Percentiles rank a stretch among this genome's conserved stretches.
Conservation (phyloP, 2,329 filamentous ascomycete genomes). For the Arthrobotrys megalospora region DNA sequence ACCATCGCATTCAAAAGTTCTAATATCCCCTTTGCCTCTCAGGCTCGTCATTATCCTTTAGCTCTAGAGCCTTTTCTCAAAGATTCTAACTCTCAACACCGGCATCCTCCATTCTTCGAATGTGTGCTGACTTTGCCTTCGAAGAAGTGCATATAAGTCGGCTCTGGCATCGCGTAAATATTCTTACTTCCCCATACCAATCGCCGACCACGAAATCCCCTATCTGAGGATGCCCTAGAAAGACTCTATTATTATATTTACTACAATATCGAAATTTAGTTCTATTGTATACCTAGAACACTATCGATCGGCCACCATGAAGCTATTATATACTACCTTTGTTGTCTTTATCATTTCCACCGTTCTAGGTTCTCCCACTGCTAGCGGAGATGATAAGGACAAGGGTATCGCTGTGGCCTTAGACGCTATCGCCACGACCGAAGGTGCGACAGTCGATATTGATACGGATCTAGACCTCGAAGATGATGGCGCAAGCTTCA, state of each 20-base stretch:
- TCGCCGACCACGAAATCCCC: too few species aligned
- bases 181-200: not conserved
- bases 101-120: not conserved
- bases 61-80: not conserved
- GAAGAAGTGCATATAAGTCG: conserved; percentile 1
- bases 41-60: not conserved
- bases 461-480: not conserved
- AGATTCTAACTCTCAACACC: not conserved
- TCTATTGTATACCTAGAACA: not conserved
- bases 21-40: not conserved
- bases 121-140: not conserved
- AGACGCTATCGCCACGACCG: not conserved
- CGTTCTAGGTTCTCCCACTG: not conserved
- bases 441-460: not conserved
- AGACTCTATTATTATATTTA: too few species aligned
- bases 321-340: conserved; percentile 1
- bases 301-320: conserved; percentile 15
- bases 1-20: not conserved
- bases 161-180: not conserved
- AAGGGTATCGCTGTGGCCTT: not conserved
- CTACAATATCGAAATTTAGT: not conserved
- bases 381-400: not conserved
- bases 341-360: conserved; percentile 15
- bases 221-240: too few species aligned
- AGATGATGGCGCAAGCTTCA: not conserved